These are phyloP conservation scores for Pistacia vera DNA, from an alignment of 345 rosid genomes.

Conservation along the genomic window DNA sequence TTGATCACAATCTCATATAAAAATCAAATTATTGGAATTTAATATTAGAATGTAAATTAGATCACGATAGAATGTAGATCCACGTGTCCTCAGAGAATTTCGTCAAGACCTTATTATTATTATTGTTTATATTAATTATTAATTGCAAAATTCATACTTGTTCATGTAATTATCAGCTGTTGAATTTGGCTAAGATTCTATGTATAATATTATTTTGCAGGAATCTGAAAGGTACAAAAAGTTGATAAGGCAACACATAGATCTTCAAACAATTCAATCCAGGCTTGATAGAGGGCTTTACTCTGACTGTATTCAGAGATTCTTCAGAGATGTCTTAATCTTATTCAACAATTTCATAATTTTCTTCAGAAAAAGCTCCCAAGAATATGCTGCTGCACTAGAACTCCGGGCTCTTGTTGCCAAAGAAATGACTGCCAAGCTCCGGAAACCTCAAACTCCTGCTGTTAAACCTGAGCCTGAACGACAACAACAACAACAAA, in stretches of 20 bases:
- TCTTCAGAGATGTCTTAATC: conserved; percentile 52
- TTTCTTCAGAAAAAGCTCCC: conserved; percentile 41
- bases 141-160: too few species aligned
- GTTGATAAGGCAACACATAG: conserved; percentile 51
- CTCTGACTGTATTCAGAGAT: conserved; percentile 31
- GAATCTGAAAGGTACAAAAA: conserved; percentile 49
- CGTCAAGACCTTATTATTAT: too few species aligned
- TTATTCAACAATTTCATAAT: conserved; percentile 49
- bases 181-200: too few species aligned
- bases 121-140: too few species aligned
- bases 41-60: too few species aligned
- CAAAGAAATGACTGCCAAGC: conserved; percentile 39
- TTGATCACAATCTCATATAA: too few species aligned
- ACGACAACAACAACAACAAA: background rate
- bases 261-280: conserved; percentile 40
- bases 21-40: too few species aligned
- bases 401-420: conserved; percentile 42
- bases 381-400: conserved; percentile 38
- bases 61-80: too few species aligned
- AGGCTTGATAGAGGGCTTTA: conserved; percentile 48
- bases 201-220: conserved; percentile 22
- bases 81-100: too few species aligned
- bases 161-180: too few species aligned
- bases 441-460: conserved; percentile 19
- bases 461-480: conserved; percentile 21